Evolutionary conservation across 441 rosid species (phyloP).

Genomic region (Pelargonium fulgidum): DNA sequence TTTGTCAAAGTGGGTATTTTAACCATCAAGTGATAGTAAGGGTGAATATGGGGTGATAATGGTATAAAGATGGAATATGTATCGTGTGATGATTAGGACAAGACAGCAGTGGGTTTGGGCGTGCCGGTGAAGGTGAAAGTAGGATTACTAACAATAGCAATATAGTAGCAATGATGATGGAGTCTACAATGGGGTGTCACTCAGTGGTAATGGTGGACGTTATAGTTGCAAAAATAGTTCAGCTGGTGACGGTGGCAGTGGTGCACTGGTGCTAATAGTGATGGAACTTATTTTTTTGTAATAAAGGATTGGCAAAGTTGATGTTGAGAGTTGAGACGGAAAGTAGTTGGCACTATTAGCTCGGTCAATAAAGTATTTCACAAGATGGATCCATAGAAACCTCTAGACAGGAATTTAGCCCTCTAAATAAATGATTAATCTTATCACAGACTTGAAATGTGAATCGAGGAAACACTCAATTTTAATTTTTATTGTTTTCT

Average conservation of each 20-base stretch:
- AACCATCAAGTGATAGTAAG: neutral
- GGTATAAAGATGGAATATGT: neutral
- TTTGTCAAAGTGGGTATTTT: neutral
- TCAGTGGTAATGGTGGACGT: neutral
- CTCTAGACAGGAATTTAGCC: neutral
- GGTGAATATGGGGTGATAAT: neutral
- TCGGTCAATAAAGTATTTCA: neutral
- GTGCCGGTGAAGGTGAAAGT: neutral
- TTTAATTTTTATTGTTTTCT: neutral
- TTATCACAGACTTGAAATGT: no score
- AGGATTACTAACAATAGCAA: neutral
- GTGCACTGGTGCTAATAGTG: neutral
- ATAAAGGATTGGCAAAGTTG: no score
- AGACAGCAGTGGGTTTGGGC: neutral
- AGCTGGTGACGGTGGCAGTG: neutral
- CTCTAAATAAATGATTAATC: neutral
- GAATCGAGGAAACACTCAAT: no score
- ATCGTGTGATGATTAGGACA: neutral
- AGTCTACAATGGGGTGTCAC: neutral
- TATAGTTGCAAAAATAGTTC: neutral
- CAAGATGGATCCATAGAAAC: neutral
- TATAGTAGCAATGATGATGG: neutral
- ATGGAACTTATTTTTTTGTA: no score
- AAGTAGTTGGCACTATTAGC: neutral
- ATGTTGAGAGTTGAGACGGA: neutral